Evolutionary conservation across 192 early-diverging fungal species (phyloP), one percentile per base, ranked within the genome.

Genomic region (Entomortierella parvispora): DNA sequence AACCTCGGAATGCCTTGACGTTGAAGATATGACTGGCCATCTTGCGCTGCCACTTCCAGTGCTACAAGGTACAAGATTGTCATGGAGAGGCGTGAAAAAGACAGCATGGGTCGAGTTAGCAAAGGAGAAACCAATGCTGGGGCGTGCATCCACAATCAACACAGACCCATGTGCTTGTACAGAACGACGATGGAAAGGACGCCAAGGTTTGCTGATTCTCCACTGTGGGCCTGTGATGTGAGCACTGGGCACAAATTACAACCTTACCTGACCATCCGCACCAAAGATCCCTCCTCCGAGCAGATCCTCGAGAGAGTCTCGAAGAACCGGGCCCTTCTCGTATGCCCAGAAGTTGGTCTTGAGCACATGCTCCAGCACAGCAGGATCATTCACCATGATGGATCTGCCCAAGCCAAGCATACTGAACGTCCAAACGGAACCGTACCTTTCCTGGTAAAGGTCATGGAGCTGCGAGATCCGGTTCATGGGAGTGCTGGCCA

Each of bases 281-380:
- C 59, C 62, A 58, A 82, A 82, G 48, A 82, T 82, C 12, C 80
- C 80, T 22, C 57, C 28, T 11, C 74, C 71, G 7, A 82, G 33
- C 4, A 76, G 33, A 4, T 77, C 72, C n/a, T 43, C 56, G 2
- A 68, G 11, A 3, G 58, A 55, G 25, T 70, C 46, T 23, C 65
- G 45, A 22, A 64, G 10, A 1, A 65, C 2, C 3, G 66, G 56
- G 1, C 62, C 64, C 43, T 82, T 82, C 26, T 62, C 55, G 20
- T 77, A 82, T 3, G 69, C 60, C 49, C 65, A 69, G 58, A 77
- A 77, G 49, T 77, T 72, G n/a, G 44, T 62, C 58, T 75, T 75
- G 17, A 82, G 54, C 2, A 82, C 64, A 61, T 82, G 63, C 25
- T 82, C 72, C 52, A 82, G 8, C 10, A 62, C 45, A 9, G 51